These are phyloP conservation scores for Tolypocladium tundrense DNA, from an alignment of 2,329 filamentous ascomycete genomes.

Conservation along the genomic window DNA sequence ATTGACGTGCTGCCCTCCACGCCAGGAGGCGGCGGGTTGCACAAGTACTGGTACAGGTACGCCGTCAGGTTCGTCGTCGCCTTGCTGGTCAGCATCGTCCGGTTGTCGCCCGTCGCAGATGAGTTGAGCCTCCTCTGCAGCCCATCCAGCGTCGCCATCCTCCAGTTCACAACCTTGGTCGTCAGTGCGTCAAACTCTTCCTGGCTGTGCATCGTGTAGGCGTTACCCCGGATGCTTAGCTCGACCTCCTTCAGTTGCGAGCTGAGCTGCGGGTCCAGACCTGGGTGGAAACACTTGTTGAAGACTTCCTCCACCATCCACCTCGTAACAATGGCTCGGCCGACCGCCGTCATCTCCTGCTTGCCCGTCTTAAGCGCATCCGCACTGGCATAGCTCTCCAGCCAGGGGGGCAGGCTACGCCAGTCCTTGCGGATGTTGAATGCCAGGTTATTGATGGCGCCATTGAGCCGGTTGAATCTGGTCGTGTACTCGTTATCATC, in stretches of 20 bases:
- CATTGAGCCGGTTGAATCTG: slow-evolving; percentile 82
- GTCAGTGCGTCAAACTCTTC: slow-evolving; percentile 86
- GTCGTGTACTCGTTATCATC: slow-evolving; percentile 92
- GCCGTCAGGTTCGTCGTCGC: slow-evolving; percentile 59
- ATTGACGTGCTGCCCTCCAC: slow-evolving; percentile 83
- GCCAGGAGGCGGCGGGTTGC: slow-evolving; percentile 66
- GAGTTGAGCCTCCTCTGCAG: slow-evolving; percentile 60
- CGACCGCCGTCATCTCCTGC: slow-evolving; percentile 96
- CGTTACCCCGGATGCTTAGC: slow-evolving; percentile 71
- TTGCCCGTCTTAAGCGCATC: slow-evolving; percentile 81
- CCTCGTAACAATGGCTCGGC: slow-evolving; percentile 74
- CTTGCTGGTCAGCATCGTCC: slow-evolving; percentile 56
- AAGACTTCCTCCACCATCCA: slow-evolving; percentile 92
- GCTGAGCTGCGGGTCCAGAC: slow-evolving; percentile 67
- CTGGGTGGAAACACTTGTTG: slow-evolving; percentile 85
- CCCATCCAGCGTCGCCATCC: slow-evolving; percentile 88
- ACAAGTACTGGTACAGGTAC: slow-evolving; percentile 62
- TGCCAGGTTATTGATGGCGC: slow-evolving; percentile 85
- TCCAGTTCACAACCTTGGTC: slow-evolving; percentile 83
- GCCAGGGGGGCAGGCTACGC: slow-evolving; percentile 70
- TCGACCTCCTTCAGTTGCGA: slow-evolving; percentile 76
- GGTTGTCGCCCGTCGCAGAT: slow-evolving; percentile 54
- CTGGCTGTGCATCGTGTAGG: slow-evolving; percentile 61
- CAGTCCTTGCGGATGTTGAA: slow-evolving; percentile 97
- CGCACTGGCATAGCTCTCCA: slow-evolving; percentile 68